Evolutionary conservation across 1,139 yeast species (phyloP).

Genomic region (Scheffersomyces parashehatae): DNA sequence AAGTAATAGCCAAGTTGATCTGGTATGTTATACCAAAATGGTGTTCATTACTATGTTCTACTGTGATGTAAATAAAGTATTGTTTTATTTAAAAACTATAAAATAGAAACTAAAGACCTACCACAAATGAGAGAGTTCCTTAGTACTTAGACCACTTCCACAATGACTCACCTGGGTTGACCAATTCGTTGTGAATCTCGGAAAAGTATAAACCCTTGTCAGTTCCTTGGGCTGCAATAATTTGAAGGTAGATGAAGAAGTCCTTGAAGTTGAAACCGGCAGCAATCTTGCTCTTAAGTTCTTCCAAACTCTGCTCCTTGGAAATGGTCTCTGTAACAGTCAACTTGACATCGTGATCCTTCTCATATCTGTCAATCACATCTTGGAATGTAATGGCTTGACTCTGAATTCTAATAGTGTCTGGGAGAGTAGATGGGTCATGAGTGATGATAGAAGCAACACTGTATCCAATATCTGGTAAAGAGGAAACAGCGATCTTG

Average conservation of each 20-base stretch:
- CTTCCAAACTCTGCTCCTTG: constrained; percentile 30
- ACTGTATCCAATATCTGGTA: constrained; percentile 49
- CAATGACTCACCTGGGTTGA: constrained; percentile 53
- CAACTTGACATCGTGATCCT: constrained; percentile 36
- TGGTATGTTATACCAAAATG: too few species aligned
- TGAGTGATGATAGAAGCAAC: constrained; percentile 35
- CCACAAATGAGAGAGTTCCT: neutral
- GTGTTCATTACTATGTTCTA: too few species aligned
- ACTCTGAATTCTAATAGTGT: constrained; percentile 45
- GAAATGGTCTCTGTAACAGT: constrained; percentile 24
- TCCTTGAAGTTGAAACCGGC: constrained; percentile 30
- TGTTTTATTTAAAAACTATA: too few species aligned
- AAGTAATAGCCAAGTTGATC: too few species aligned
- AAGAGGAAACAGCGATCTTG: constrained; percentile 32
- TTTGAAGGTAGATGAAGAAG: constrained; percentile 32
- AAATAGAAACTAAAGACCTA: too few species aligned
- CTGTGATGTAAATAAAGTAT: too few species aligned
- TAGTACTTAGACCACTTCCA: constrained; percentile 52
- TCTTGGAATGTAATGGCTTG: constrained; percentile 40
- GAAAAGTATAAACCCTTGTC: constrained; percentile 35
- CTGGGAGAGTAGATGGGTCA: constrained; percentile 44
- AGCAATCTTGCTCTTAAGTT: constrained; percentile 27
- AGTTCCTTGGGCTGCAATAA: constrained; percentile 32
- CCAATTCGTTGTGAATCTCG: constrained; percentile 45
- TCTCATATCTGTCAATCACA: constrained; percentile 42